Evolutionary conservation across 495 filamentous ascomycete genomes (phyloP).

Genomic region (Delitschia confertaspora): DNA sequence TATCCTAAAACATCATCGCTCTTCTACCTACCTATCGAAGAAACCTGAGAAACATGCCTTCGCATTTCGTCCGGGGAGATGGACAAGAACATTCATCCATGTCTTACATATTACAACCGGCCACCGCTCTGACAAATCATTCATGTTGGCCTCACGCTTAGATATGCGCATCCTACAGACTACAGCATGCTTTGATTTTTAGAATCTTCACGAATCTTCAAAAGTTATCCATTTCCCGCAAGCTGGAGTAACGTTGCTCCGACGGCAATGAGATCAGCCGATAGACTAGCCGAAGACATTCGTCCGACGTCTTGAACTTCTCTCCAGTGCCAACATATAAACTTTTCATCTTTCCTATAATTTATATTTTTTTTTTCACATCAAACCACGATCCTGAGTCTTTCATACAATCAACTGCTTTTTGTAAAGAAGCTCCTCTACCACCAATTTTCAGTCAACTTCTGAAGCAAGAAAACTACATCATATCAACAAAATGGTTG

Average conservation of each 20-base stretch:
- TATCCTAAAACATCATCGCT: no score
- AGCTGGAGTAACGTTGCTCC: background rate
- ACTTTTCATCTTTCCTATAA: background rate
- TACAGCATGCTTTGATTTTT: no score
- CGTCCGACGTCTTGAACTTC: no score
- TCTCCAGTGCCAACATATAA: background rate
- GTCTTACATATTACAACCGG: no score
- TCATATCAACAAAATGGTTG: slow-evolving; percentile 13
- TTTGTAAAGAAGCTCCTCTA: background rate
- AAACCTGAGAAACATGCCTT: no score
- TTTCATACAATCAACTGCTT: background rate
- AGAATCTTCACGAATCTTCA: background rate
- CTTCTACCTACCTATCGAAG: no score
- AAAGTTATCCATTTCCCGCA: background rate
- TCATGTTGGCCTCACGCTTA: background rate
- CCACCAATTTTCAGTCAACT: no score
- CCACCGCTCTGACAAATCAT: no score
- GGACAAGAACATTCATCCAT: no score
- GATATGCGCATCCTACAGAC: no score
- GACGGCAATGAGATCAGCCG: slow-evolving; percentile 1
- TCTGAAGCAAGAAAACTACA: background rate
- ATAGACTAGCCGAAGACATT: slow-evolving; percentile 1
- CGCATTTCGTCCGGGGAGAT: no score
- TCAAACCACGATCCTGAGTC: background rate
- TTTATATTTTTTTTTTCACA: background rate